Conservation (phyloP, 2,329 filamentous ascomycete species). For the Exutisphaerella laricina region DNA sequence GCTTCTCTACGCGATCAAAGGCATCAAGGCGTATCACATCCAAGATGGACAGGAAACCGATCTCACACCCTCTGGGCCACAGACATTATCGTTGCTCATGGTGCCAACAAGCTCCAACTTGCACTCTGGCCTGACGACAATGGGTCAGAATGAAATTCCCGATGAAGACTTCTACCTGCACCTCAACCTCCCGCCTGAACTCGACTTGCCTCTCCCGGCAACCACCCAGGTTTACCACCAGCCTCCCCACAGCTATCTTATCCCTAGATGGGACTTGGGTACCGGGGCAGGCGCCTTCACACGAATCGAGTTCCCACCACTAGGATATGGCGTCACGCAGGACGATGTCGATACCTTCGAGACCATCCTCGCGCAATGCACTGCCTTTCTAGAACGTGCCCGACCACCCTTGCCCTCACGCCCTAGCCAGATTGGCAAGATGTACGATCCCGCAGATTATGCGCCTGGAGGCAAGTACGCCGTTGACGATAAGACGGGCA, state of each 20-base stretch:
- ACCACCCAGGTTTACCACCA: slow-evolving; percentile 98
- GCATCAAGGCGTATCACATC: slow-evolving; percentile 87
- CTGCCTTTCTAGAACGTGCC: slow-evolving; percentile 84
- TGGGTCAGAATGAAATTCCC: slow-evolving; percentile 50
- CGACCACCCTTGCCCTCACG: slow-evolving; percentile 49
- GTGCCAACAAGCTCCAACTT: slow-evolving; percentile 80
- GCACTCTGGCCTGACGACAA: slow-evolving; percentile 50
- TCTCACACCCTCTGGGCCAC: slow-evolving; percentile 77
- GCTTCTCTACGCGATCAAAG: slow-evolving; percentile 59
- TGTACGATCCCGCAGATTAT: slow-evolving; percentile 78
- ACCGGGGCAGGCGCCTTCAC: slow-evolving; percentile 87
- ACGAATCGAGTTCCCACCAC: slow-evolving; percentile 75
- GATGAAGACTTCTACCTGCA: slow-evolving; percentile 97
- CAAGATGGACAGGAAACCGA: slow-evolving; percentile 77
- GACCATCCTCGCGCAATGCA: slow-evolving; percentile 96
- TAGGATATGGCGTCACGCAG: slow-evolving; percentile 70
- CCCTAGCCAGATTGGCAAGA: slow-evolving; percentile 30
- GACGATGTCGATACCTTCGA: slow-evolving; percentile 96
- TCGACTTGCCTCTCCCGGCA: slow-evolving; percentile 86
- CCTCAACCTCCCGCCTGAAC: slow-evolving; percentile 86
- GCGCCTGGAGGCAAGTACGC: slow-evolving; percentile 63
- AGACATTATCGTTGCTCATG: slow-evolving; percentile 92
- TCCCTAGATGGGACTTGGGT: slow-evolving; percentile 90
- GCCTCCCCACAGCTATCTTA: slow-evolving; percentile 84
- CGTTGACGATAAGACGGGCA: slow-evolving; percentile 41